These are phyloP conservation scores for Karstenula rhodostoma DNA, from an alignment of 2,329 filamentous ascomycete genomes.

Conservation along the genomic window DNA sequence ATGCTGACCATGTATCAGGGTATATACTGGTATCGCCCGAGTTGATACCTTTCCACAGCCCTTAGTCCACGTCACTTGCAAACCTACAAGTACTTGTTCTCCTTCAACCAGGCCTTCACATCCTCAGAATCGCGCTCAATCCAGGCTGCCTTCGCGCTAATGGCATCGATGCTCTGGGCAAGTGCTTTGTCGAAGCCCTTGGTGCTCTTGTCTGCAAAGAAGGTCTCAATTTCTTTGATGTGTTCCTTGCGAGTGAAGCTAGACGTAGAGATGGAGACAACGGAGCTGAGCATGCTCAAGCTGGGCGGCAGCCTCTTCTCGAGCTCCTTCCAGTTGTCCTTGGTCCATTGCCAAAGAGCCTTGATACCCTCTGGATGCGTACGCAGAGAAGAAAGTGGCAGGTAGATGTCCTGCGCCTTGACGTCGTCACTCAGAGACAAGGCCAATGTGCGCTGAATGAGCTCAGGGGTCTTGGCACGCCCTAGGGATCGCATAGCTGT, in stretches of 20 bases:
- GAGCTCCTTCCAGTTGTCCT: conserved; percentile 86
- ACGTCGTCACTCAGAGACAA: conserved; percentile 81
- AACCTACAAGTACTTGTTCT: conserved; percentile 66
- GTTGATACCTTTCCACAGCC: neutral
- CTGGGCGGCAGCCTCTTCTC: conserved; percentile 84
- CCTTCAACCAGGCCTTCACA: conserved; percentile 75
- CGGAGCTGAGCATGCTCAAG: conserved; percentile 82
- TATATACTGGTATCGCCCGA: conserved; percentile 1
- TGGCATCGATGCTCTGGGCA: conserved; percentile 86
- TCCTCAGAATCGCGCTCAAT: conserved; percentile 78
- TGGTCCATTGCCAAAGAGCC: conserved; percentile 84
- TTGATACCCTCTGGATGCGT: conserved; percentile 79
- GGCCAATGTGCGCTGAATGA: conserved; percentile 82
- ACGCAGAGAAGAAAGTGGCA: conserved; percentile 81
- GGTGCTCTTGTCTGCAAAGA: conserved; percentile 83
- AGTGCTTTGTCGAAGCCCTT: conserved; percentile 88
- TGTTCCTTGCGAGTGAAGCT: conserved; percentile 82
- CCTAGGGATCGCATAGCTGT: conserved; percentile 86
- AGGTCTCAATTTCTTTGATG: conserved; percentile 76
- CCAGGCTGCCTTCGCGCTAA: conserved; percentile 86
- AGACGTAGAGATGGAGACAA: conserved; percentile 82
- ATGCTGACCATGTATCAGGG: neutral
- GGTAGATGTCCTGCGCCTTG: conserved; percentile 94
- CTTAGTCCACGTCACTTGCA: neutral
- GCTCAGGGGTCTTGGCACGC: conserved; percentile 75